Conservation (phyloP, 257 asterid genomes). For the Solanum arcanum region DNA sequence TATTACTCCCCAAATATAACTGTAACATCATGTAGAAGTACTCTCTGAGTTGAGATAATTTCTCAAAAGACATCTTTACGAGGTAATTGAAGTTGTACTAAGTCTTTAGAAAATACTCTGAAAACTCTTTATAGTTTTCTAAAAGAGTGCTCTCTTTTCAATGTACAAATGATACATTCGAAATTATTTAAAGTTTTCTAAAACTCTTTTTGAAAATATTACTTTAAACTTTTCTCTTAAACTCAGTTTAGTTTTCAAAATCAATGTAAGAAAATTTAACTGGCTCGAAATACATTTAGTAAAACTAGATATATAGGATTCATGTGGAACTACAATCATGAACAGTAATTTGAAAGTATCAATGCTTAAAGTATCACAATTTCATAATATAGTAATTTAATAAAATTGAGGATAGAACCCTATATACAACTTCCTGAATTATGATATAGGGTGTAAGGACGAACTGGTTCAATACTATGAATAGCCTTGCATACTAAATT, state of each 20-base stretch:
- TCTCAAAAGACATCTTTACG: background rate
- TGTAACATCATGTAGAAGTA: background rate
- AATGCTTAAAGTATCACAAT: background rate
- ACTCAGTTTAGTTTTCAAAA: background rate
- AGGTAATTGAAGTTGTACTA: background rate
- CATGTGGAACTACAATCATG: background rate
- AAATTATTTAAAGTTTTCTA: background rate
- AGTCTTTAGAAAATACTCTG: background rate
- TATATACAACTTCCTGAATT: background rate
- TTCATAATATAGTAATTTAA: background rate
- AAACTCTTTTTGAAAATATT: background rate
- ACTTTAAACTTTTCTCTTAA: background rate
- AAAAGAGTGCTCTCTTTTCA: background rate
- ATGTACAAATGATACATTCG: background rate
- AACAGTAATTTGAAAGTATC: background rate
- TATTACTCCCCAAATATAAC: background rate
- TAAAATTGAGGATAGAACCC: background rate
- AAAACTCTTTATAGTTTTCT: no score
- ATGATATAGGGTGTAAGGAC: background rate
- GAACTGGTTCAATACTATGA: background rate
- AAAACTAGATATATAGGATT: background rate
- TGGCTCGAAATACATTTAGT: background rate
- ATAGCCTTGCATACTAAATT: background rate
- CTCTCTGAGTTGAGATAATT: background rate
- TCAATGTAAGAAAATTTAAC: background rate